Conservation (phyloP, 495 filamentous ascomycete species). For the Beverwykella pulmonaria region DNA sequence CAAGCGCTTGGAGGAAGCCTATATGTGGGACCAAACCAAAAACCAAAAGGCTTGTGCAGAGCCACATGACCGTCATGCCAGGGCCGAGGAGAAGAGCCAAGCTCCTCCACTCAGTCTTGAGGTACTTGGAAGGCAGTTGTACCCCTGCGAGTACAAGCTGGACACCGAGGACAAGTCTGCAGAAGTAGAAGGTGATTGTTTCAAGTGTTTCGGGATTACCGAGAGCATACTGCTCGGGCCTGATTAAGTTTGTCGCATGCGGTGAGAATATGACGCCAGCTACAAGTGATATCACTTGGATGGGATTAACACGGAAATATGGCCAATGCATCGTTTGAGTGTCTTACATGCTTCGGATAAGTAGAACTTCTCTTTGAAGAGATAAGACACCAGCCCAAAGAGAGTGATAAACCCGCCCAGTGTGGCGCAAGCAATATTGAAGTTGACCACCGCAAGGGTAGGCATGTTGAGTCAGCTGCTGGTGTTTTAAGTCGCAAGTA, state of each 20-base stretch:
- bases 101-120: slow-evolving; percentile 77
- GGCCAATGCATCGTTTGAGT: too few species aligned
- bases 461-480: slow-evolving; percentile 62
- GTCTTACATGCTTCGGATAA: slow-evolving; percentile 86
- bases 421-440: slow-evolving; percentile 83
- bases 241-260: slow-evolving; percentile 74
- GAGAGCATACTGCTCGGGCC: slow-evolving; percentile 74
- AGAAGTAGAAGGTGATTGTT: slow-evolving; percentile 77
- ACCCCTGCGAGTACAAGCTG: slow-evolving; percentile 89
- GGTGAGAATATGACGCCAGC: slow-evolving; percentile 79
- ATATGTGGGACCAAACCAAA: slow-evolving; percentile 78
- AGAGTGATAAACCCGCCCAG: slow-evolving; percentile 86
- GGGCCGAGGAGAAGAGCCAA: slow-evolving; percentile 78
- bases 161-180: slow-evolving; percentile 84
- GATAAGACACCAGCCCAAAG: slow-evolving; percentile 85
- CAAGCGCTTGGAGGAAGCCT: slow-evolving; percentile 74
- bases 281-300: slow-evolving; percentile 76
- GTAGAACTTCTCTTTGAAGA: slow-evolving; percentile 88
- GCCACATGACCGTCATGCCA: slow-evolving; percentile 87
- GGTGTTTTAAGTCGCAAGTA: background rate
- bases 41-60: slow-evolving; percentile 74
- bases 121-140: slow-evolving; percentile 86
- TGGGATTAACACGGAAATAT: background rate
- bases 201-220: slow-evolving; percentile 62
- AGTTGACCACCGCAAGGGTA: slow-evolving; percentile 74